Percentiles rank a stretch among this genome's conserved stretches.
Conservation (phyloP, 1,139 yeast species). For the Suhomyces chickasaworum region DNA sequence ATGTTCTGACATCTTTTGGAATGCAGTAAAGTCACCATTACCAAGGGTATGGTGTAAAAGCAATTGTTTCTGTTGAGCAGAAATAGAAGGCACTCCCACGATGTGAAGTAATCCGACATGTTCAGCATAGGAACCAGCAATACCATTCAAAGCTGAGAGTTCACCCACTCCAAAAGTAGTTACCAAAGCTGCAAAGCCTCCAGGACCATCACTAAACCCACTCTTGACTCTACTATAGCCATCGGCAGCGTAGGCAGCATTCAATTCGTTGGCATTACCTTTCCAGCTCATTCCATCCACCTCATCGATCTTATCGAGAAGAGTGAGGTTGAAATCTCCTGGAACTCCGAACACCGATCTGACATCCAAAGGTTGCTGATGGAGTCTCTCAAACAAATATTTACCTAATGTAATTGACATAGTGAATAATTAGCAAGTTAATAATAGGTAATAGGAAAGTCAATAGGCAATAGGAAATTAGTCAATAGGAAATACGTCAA, state of each 20-base stretch:
- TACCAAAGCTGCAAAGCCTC: conserved; percentile 55
- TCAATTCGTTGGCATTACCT: conserved; percentile 72
- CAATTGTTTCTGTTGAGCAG: conserved; percentile 39
- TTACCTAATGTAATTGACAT: conserved; percentile 45
- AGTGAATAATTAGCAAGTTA: neutral
- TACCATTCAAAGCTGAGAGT: conserved; percentile 56
- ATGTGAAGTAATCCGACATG: conserved; percentile 59
- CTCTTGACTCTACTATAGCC: conserved; percentile 69
- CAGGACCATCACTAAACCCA: conserved; percentile 44
- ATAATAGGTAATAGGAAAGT: neutral
- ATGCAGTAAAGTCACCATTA: conserved; percentile 47
- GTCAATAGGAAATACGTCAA: too few relatives aligned
- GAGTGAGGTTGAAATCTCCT: conserved; percentile 70
- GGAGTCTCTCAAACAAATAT: conserved; percentile 45
- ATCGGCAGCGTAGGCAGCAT: conserved; percentile 72
- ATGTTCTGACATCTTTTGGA: conserved; percentile 56
- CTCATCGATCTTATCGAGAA: conserved; percentile 65
- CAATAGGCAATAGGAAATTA: too few relatives aligned
- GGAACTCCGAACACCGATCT: conserved; percentile 46
- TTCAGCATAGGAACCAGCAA: conserved; percentile 62
- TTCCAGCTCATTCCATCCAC: conserved; percentile 59
- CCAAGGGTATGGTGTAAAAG: conserved; percentile 49
- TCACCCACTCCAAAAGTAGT: conserved; percentile 76
- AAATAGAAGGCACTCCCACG: conserved; percentile 50
- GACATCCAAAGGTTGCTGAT: conserved; percentile 36